phyloP scores from a whole-genome alignment of 1,284 basidiomycete species.

The Ustilago crameri region DNA sequence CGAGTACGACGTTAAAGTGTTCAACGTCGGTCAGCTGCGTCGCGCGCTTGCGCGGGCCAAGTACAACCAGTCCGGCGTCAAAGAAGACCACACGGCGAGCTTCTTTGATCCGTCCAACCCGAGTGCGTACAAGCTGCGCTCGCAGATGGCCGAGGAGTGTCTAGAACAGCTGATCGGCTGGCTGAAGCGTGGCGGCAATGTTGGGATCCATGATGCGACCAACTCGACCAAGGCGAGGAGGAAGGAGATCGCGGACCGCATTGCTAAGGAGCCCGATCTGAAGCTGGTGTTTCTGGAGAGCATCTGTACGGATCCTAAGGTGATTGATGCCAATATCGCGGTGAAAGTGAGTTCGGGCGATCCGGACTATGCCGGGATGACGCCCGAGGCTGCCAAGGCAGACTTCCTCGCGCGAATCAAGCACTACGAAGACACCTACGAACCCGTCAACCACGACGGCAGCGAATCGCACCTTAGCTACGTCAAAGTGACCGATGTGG shows the following conservation, averaged over 20 bases:
- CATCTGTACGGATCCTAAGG: constrained; percentile 88
- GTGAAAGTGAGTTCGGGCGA: constrained; percentile 95
- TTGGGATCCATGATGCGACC: constrained; percentile 97
- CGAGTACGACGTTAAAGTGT: constrained; percentile 97
- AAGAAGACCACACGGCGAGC: constrained; percentile 87
- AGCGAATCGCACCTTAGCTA: constrained; percentile 77
- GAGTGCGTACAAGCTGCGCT: constrained; percentile 80
- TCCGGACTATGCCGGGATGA: constrained; percentile 93
- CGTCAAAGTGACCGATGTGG: constrained; percentile 69
- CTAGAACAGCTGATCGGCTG: constrained; percentile 93
- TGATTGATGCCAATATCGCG: constrained; percentile 94
- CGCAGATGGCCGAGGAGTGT: constrained; percentile 88
- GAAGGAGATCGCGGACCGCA: constrained; percentile 80
- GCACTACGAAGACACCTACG: constrained; percentile 94
- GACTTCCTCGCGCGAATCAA: constrained; percentile 93
- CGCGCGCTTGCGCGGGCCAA: constrained; percentile 84
- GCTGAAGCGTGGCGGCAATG: constrained; percentile 91
- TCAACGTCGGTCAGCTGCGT: constrained; percentile 96
- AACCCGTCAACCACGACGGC: constrained; percentile 76
- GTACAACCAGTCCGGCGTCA: constrained; percentile 76
- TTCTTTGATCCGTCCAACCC: constrained; percentile 92
- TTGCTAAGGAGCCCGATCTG: constrained; percentile 89
- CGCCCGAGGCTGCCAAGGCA: constrained; percentile 81
- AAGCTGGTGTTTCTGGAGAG: constrained; percentile 93
- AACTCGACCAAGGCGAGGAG: constrained; percentile 85